A percentile compares a stretch with the other conserved stretches of the same genome.
Evolutionary conservation across 805 yeast genomes (phyloP).

Genomic region (Yamadazyma tumulicola): DNA sequence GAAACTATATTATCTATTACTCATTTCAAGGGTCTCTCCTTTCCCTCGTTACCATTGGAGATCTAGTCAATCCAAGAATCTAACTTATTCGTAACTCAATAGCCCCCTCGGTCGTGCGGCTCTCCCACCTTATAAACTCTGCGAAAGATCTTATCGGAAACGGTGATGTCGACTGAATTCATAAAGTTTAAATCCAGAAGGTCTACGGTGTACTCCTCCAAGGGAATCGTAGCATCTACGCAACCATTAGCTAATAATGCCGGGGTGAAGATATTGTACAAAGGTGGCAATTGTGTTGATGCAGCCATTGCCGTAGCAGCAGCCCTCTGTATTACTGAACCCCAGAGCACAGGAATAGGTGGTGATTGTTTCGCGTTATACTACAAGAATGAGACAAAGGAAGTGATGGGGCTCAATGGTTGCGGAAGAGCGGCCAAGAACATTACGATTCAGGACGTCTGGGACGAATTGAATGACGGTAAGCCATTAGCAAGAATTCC

Average conservation of each 20-base stretch:
- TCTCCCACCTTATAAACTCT: no score
- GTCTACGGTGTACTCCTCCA: conserved; percentile 68
- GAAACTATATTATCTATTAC: no score
- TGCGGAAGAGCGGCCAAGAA: conserved; percentile 65
- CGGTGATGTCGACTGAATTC: conserved; percentile 19
- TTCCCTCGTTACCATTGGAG: no score
- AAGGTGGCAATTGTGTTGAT: conserved; percentile 73
- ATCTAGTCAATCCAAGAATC: no score
- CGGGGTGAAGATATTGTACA: conserved; percentile 58
- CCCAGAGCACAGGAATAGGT: conserved; percentile 61
- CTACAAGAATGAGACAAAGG: conserved; percentile 46
- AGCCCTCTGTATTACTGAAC: conserved; percentile 53
- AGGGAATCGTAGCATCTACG: conserved; percentile 71
- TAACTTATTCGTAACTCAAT: no score
- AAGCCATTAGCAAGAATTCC: conserved; percentile 50
- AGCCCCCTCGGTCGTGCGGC: no score
- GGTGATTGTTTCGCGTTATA: conserved; percentile 67
- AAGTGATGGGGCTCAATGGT: conserved; percentile 69
- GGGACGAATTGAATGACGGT: conserved; percentile 34
- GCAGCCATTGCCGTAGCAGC: conserved; percentile 62
- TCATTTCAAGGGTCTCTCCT: no score
- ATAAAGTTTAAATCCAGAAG: conserved; percentile 53
- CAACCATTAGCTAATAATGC: conserved; percentile 79
- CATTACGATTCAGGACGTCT: conserved; percentile 46
- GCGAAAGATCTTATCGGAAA: no score